These are phyloP conservation scores for Debaryomyces sp. DNA, from an alignment of 1,139 yeast species.

Conservation along the genomic window DNA sequence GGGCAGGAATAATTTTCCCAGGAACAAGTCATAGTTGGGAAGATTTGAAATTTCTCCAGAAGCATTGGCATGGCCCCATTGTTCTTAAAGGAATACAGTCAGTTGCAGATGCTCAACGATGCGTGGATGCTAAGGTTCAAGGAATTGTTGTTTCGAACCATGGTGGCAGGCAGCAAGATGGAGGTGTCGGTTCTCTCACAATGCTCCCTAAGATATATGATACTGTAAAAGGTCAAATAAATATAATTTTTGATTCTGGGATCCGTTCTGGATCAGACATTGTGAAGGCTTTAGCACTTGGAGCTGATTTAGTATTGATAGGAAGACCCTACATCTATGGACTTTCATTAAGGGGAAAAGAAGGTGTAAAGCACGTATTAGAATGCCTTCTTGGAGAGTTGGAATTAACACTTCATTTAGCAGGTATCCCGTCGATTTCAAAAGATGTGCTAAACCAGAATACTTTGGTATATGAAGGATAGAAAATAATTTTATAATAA, in stretches of 20 bases:
- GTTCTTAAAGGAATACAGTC: slow-evolving; percentile 49
- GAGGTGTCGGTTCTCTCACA: slow-evolving; percentile 1
- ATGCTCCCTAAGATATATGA: slow-evolving; percentile 3
- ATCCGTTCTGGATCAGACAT: slow-evolving; percentile 5
- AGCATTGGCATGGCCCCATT: slow-evolving; percentile 20
- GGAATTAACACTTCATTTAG: slow-evolving; percentile 4
- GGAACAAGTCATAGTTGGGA: slow-evolving; percentile 3
- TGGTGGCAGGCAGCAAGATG: slow-evolving; percentile 44
- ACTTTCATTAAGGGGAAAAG: slow-evolving; percentile 1
- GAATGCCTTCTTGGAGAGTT: neutral
- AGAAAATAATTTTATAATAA: slow-evolving; percentile 12
- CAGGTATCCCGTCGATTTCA: neutral
- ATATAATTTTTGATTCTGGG: slow-evolving; percentile 4
- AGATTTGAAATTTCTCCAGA: slow-evolving; percentile 3
- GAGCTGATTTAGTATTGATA: slow-evolving; percentile 3
- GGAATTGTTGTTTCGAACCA: slow-evolving; percentile 52
- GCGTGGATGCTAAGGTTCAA: slow-evolving; percentile 39
- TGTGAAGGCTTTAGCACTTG: slow-evolving; percentile 6
- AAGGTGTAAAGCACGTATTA: slow-evolving; percentile 4
- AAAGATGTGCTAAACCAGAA: neutral
- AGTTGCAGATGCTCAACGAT: slow-evolving; percentile 45
- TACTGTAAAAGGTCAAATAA: neutral
- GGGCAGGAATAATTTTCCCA: slow-evolving; percentile 1
- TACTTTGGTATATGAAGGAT: too few relatives aligned
- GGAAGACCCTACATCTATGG: slow-evolving; percentile 7